Conservation (phyloP, 805 yeast genomes). For the Nakazawaea wickerhamii region DNA sequence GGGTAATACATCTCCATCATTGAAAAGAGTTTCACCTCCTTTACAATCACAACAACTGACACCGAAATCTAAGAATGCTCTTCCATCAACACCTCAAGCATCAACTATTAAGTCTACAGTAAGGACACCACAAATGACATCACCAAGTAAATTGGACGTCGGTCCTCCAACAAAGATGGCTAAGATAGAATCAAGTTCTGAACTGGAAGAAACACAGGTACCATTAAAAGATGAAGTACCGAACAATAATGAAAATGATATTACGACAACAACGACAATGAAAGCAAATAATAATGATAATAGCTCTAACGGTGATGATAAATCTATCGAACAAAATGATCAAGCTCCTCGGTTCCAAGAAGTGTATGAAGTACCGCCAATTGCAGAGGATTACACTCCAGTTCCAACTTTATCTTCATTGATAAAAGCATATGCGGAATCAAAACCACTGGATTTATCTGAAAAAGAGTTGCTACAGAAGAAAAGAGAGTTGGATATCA, state of each 20-base stretch:
- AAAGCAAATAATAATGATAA: not conserved
- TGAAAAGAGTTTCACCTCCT: constrained; percentile 1
- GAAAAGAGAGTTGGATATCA: constrained; percentile 26
- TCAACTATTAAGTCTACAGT: not conserved
- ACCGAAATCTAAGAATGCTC: not conserved
- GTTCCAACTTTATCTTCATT: constrained; percentile 24
- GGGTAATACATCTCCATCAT: not conserved
- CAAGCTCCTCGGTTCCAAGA: constrained; percentile 10
- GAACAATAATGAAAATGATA: not conserved
- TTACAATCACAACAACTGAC: not conserved
- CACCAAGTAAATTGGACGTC: not conserved
- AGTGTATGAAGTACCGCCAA: constrained; percentile 11
- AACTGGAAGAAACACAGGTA: too few relatives aligned
- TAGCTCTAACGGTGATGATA: not conserved
- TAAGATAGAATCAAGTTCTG: not conserved
- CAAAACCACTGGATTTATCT: constrained; percentile 16
- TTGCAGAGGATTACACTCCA: constrained; percentile 16
- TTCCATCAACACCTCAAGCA: not conserved
- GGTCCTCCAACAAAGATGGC: constrained; percentile 7
- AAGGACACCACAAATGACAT: not conserved
- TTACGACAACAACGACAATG: constrained; percentile 3
- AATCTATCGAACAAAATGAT: constrained; percentile 14
- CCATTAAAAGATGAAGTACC: not conserved
- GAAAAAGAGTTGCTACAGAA: constrained; percentile 24
- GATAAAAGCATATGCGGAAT: constrained; percentile 23